These are phyloP conservation scores for Aplosporella prunicola DNA, from an alignment of 2,329 filamentous ascomycete genomes.

Conservation along the genomic window DNA sequence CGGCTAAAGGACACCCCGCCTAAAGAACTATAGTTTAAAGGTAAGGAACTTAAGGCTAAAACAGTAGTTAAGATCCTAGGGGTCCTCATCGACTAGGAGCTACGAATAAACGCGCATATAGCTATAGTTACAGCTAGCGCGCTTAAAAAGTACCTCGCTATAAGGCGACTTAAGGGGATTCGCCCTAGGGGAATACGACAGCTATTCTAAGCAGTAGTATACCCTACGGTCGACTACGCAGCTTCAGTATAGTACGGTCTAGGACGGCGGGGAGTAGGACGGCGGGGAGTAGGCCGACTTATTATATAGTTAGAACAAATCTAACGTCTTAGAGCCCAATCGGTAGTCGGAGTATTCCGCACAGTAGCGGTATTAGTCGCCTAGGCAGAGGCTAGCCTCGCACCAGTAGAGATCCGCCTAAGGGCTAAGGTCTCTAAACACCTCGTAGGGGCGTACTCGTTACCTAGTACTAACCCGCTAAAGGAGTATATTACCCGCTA, in stretches of 20 bases:
- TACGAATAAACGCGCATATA: neutral
- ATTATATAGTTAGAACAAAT: constrained; percentile 2
- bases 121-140: constrained; percentile 1
- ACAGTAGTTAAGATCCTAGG: constrained; percentile 1
- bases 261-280: neutral
- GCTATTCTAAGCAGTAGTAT: constrained; percentile 1
- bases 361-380: constrained; percentile 1
- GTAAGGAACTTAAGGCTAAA: too few relatives aligned
- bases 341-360: neutral
- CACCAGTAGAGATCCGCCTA: neutral
- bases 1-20: too few relatives aligned
- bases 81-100: constrained; percentile 1
- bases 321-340: neutral
- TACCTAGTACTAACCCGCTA: neutral
- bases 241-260: constrained; percentile 1
- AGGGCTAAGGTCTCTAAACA: constrained; percentile 1
- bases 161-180: constrained; percentile 1
- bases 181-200: constrained; percentile 3
- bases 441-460: neutral
- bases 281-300: too few relatives aligned
- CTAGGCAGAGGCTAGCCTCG: constrained; percentile 3
- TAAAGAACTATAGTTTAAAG: too few relatives aligned
- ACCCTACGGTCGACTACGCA: constrained; percentile 1
- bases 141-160: neutral
- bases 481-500: neutral